These are phyloP conservation scores for Allium cepa DNA, from an alignment of 106 monocot species.

Conservation along the genomic window DNA sequence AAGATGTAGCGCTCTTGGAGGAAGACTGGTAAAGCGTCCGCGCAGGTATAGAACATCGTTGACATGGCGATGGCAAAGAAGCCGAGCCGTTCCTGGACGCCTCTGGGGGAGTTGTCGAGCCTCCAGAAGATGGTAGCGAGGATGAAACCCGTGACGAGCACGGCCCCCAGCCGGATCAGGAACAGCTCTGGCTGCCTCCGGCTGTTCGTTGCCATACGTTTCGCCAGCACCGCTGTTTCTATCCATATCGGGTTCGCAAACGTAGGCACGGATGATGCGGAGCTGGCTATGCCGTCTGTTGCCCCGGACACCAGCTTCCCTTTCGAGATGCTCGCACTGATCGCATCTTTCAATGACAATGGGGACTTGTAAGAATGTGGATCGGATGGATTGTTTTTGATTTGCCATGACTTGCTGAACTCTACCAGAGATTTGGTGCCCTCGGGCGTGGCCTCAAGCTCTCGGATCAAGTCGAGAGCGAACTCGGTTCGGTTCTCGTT, in stretches of 20 bases:
- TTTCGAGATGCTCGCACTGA: slow-evolving; percentile 70
- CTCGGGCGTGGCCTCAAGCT: slow-evolving; percentile 38
- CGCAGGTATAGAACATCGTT: slow-evolving; percentile 88
- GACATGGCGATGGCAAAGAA: slow-evolving; percentile 97
- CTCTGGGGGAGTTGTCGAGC: slow-evolving; percentile 77
- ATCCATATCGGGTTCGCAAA: slow-evolving; percentile 84
- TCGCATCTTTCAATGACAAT: slow-evolving; percentile 62
- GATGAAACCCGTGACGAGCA: slow-evolving; percentile 78
- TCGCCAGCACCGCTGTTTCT: slow-evolving; percentile 45
- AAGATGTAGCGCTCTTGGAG: slow-evolving; percentile 88
- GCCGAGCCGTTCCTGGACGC: slow-evolving; percentile 72
- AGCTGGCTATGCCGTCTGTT: slow-evolving; percentile 9
- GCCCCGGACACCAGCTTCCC: slow-evolving; percentile 81
- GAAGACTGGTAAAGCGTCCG: slow-evolving; percentile 91
- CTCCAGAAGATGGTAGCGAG: slow-evolving; percentile 94
- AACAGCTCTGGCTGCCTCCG: slow-evolving; percentile 61
- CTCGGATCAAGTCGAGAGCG: slow-evolving; percentile 75
- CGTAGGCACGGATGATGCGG: slow-evolving; percentile 21
- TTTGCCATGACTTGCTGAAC: slow-evolving; percentile 40
- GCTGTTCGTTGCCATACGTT: slow-evolving; percentile 41
- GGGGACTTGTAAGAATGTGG: not conserved
- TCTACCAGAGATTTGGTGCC: slow-evolving; percentile 49
- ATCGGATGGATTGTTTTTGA: not conserved
- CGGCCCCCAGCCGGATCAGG: slow-evolving; percentile 60
- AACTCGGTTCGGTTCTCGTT: slow-evolving; percentile 84